Conservation (phyloP, 2,329 filamentous ascomycete genomes). For the Microascus cirrosus region DNA sequence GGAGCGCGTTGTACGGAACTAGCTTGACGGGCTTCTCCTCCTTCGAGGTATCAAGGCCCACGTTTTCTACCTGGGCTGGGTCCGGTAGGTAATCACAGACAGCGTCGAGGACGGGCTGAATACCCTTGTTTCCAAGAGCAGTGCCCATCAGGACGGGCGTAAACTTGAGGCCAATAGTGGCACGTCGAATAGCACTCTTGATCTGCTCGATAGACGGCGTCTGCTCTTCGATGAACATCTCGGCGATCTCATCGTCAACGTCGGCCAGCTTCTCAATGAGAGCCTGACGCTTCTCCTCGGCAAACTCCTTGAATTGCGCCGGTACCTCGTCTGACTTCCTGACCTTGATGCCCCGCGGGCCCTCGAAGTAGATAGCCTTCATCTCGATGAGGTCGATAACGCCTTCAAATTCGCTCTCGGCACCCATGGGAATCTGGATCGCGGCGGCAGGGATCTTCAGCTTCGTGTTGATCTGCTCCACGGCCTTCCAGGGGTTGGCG, state of each 20-base stretch:
- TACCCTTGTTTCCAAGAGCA: conserved; percentile 84
- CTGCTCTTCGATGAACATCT: conserved; percentile 82
- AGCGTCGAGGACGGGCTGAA: conserved; percentile 94
- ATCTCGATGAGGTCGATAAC: conserved; percentile 88
- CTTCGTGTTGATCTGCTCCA: conserved; percentile 96
- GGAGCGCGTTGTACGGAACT: conserved; percentile 83
- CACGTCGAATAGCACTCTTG: conserved; percentile 80
- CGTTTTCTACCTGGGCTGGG: conserved; percentile 78
- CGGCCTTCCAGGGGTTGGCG: conserved; percentile 92
- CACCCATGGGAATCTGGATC: conserved; percentile 86
- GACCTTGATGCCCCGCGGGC: conserved; percentile 67
- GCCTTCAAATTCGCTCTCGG: conserved; percentile 83
- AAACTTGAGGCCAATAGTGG: conserved; percentile 85
- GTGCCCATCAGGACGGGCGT: conserved; percentile 94
- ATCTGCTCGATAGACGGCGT: conserved; percentile 73
- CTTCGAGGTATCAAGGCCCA: conserved; percentile 74
- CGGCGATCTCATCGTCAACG: conserved; percentile 95
- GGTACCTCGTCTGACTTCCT: conserved; percentile 72
- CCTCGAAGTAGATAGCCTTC: conserved; percentile 89
- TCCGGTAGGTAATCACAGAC: conserved; percentile 95
- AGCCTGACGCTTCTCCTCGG: conserved; percentile 68
- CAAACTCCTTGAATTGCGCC: conserved; percentile 63
- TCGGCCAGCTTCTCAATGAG: conserved; percentile 93
- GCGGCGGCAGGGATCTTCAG: conserved; percentile 87
- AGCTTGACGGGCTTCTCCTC: conserved; percentile 74